A percentile compares a stretch with the other conserved stretches of the same genome.
These are phyloP conservation scores for Ephemerocybe angulata DNA, from an alignment of 768 basidiomycete species.

Conservation along the genomic window DNA sequence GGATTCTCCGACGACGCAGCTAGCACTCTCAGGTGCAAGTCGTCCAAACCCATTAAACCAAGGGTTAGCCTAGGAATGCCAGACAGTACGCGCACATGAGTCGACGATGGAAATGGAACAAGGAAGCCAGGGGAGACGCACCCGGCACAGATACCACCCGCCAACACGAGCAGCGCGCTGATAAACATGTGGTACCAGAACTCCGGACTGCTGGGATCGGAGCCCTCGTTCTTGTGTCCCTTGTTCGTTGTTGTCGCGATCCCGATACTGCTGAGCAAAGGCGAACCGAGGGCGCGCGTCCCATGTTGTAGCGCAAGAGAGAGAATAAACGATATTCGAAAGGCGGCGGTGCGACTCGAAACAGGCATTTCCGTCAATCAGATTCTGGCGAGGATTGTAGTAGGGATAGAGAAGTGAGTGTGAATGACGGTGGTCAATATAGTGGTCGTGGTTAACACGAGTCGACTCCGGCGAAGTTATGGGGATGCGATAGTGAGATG, in stretches of 20 bases:
- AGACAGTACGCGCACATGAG: not conserved
- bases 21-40: conserved; percentile 84
- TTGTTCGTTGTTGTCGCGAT: not conserved
- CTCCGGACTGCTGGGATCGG: conserved; percentile 43
- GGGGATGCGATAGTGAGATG: no score
- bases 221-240: conserved; percentile 9
- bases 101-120: not conserved
- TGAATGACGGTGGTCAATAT: no score
- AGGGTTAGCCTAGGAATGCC: conserved; percentile 65
- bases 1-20: conserved; percentile 75
- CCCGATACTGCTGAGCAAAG: not conserved
- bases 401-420: not conserved
- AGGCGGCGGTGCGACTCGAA: not conserved
- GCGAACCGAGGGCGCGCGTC: not conserved
- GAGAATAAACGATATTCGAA: conserved; percentile 1
- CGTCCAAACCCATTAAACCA: conserved; percentile 91
- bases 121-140: conserved; percentile 28
- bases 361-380: conserved; percentile 1
- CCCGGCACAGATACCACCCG: conserved; percentile 94
- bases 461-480: no score
- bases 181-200: conserved; percentile 75
- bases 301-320: not conserved
- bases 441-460: no score
- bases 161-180: conserved; percentile 66
- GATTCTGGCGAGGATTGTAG: not conserved